Evolutionary conservation across 2,329 filamentous ascomycete genomes (phyloP), one percentile per base, ranked within the genome.

Genomic region (Ceratocystis alfenasii): DNA sequence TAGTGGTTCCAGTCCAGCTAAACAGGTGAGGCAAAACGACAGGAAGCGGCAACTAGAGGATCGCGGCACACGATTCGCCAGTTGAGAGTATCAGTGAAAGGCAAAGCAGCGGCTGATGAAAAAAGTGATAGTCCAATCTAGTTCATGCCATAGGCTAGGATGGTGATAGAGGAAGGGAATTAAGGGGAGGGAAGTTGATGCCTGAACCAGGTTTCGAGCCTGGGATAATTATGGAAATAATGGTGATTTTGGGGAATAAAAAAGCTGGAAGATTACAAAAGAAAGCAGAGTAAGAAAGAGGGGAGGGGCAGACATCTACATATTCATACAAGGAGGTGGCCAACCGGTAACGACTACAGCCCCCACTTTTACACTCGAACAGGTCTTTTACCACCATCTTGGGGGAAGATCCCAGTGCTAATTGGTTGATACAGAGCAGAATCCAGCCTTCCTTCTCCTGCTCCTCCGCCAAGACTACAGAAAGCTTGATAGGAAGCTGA

Each of bases 61-160:
- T 20, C 3, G 53, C 12, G 28, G 25, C 12, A 59, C 28, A 33
- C 53, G 12, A 59, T 59, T 59, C 53, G 53, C 28, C 53, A 59
- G 53, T 59, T 59, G 28, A 25, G 10, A 25, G 53, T 59, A 59
- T 59, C 53, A 59, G 28, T 33, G 6, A 17, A 17, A n/a, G 28
- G 25, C 33, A 15, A 59, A 33, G 53, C 53, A 17, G 28, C 53
- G 53, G 53, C 53, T 59, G 53, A 25, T 59, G 53, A 59, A 33
- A 20, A 59, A 41, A 41, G 1, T 41, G 25, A 20, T 10, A 30
- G n/a, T 59, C 28, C 53, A 59, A 33, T 59, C 53, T 59, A 30
- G 17, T 17, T n/a, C 33, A 17, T 30, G n/a, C 53, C 17, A 59
- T 36, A 7, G 53, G 33, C 17, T 28, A 8, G n/a, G 25, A 7